Base-by-base conservation (phyloP, 305 asterid species). In the Striga hermonthica region DNA sequence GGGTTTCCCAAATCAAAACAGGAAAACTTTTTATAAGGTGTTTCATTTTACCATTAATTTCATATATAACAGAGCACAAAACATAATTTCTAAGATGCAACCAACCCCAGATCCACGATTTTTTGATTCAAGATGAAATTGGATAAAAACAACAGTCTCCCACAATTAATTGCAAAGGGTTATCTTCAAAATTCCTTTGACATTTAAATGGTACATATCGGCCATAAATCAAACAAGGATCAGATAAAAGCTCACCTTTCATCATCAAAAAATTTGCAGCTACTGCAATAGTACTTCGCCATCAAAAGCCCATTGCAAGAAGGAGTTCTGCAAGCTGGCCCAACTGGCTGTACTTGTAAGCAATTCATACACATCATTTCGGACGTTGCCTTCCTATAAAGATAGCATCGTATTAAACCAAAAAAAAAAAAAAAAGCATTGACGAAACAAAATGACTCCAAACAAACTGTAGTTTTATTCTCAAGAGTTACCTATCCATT, bases 321-420 rank as follows among this genome's bases (percentile, higher is more conserved):
- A 57, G 87, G 85, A 14, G 90, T 84, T 36, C 72, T 73, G 84
- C 98, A 92, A 71, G 75, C 77, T 1, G 94, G 89, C 13, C 97
- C 98, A 73, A 92, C 81, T 11, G 96, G 89, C 67, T 92, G 97
- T 65, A 86, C 68, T 81, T 80, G 82, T 65, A 92, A 86, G 82
- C 98, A 92, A 65, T 86, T 86, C 98, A 92, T 92, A 56, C 98
- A 92, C 86, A 92, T 78, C 98, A 92, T 92, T 79, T 92, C 96
- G 57, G 96, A 80, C 65, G 98, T 92, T 56, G 90, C 94, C 75
- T 92, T 92, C 85, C 98, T 92, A 85, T 63, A 80, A 67, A 74
- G 55, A 70, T n/a, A 15, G 64, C 4, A 52, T 12, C 67, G 60
- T 58, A 62, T 62, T 31, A 66, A 11, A 28, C 13, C 61, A n/a